Conservation (phyloP, 331 rosid genomes). For the Telfairia occidentalis region DNA sequence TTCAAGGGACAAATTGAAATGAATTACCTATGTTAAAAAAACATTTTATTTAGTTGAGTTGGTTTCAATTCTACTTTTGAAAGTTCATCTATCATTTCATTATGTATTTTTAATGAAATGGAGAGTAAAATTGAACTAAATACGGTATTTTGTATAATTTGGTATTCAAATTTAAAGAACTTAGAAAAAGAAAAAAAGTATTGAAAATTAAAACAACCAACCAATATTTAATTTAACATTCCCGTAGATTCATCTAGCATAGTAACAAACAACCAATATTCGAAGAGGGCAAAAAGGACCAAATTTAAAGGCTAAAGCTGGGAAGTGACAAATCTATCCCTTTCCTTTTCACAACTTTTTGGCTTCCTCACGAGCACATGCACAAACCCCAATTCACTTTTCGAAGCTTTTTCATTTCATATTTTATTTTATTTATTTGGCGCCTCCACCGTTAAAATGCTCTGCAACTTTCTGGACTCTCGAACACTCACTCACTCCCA, state of each 20-base stretch:
- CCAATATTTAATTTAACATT: not conserved
- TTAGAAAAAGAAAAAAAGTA: too few species aligned
- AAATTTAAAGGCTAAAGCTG: not conserved
- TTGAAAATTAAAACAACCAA: too few species aligned
- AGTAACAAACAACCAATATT: not conserved
- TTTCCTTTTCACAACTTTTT: constrained; percentile 4
- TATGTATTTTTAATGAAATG: too few species aligned
- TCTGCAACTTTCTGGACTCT: constrained; percentile 10
- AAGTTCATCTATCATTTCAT: too few species aligned
- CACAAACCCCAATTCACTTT: not conserved
- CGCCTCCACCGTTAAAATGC: constrained; percentile 25
- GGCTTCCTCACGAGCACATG: not conserved
- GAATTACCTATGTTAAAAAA: too few species aligned
- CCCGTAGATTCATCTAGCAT: not conserved
- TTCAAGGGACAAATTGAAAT: too few species aligned
- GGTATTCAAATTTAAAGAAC: too few species aligned
- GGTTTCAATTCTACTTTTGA: too few species aligned
- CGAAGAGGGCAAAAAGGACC: not conserved
- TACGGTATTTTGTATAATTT: too few species aligned
- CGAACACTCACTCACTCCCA: not conserved
- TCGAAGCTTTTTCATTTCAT: not conserved
- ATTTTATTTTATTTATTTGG: constrained; percentile 10
- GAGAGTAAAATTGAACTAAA: too few species aligned
- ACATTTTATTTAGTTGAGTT: too few species aligned
- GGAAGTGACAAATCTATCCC: not conserved